These are phyloP conservation scores for Crithidia mellificae DNA, from an alignment of 208 protist genomes.

Conservation along the genomic window DNA sequence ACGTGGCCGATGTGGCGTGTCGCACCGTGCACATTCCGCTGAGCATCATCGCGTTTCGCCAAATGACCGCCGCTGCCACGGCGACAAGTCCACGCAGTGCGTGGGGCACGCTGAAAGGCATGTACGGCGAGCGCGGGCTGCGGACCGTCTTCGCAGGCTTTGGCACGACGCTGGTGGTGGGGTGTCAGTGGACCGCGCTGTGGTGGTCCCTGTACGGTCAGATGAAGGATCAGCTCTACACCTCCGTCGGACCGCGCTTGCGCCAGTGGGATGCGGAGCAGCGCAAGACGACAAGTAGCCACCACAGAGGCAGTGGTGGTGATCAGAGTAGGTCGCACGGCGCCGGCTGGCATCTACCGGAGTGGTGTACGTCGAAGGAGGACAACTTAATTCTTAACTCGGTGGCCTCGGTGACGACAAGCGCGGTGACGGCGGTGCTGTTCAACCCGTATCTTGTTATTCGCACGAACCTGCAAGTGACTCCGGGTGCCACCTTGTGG, in stretches of 20 bases:
- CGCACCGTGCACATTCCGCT: constrained; percentile 79
- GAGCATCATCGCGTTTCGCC: constrained; percentile 77
- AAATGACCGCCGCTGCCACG: constrained; percentile 73
- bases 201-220: constrained; percentile 81
- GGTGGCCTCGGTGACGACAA: constrained; percentile 62
- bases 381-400: constrained; percentile 78
- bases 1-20: constrained; percentile 65
- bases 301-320: neutral
- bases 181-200: constrained; percentile 82
- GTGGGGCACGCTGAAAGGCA: constrained; percentile 33
- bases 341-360: constrained; percentile 23
- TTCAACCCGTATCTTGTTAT: constrained; percentile 89
- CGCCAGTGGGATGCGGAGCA: constrained; percentile 9
- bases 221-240: constrained; percentile 60
- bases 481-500: constrained; percentile 64
- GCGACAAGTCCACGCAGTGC: constrained; percentile 7
- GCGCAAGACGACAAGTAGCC: no score
- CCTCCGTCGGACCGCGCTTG: constrained; percentile 35
- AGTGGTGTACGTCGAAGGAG: constrained; percentile 54
- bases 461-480: constrained; percentile 80
- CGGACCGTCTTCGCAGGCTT: constrained; percentile 77
- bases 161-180: constrained; percentile 76
- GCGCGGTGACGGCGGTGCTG: constrained; percentile 64
- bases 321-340: neutral
- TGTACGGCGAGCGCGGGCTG: constrained; percentile 71